These are phyloP conservation scores for Phytopythium helicoides DNA, from an alignment of 352 stramenopile genomes.

Conservation along the genomic window DNA sequence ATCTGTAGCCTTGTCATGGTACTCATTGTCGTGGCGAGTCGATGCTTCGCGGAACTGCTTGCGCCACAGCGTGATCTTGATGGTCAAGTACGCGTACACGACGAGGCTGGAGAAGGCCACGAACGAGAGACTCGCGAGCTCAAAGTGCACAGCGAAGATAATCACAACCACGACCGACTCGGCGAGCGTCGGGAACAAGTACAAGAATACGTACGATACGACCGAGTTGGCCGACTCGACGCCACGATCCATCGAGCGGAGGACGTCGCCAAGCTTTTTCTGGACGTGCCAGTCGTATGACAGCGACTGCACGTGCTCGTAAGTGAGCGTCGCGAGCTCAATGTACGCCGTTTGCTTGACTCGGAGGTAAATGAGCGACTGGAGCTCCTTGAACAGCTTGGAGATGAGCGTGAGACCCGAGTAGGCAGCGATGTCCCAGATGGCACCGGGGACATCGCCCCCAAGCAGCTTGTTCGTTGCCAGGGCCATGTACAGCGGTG, in stretches of 20 bases:
- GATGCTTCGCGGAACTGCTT: conserved; percentile 96
- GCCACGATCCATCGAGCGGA: conserved; percentile 92
- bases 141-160: conserved; percentile 92
- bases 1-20: conserved; percentile 97
- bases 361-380: conserved; percentile 93
- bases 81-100: conserved; percentile 95
- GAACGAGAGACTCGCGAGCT: conserved; percentile 89
- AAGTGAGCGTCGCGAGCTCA: conserved; percentile 94
- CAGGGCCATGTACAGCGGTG: conserved; percentile 92
- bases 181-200: conserved; percentile 92
- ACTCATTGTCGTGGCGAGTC: conserved; percentile 96
- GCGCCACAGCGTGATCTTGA: conserved; percentile 96
- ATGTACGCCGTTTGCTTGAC: conserved; percentile 98
- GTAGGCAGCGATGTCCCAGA: conserved; percentile 76
- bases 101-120: conserved; percentile 95
- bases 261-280: conserved; percentile 97
- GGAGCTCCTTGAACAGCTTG: conserved; percentile 93
- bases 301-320: conserved; percentile 95
- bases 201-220: conserved; percentile 98
- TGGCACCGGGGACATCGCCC: conserved; percentile 41
- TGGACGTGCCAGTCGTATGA: conserved; percentile 98
- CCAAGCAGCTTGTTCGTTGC: conserved; percentile 91
- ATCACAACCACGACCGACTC: conserved; percentile 95
- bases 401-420: conserved; percentile 79
- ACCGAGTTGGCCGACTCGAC: conserved; percentile 93